Conservation (phyloP, 306 rosid species). For the Arachis hypogaea region DNA sequence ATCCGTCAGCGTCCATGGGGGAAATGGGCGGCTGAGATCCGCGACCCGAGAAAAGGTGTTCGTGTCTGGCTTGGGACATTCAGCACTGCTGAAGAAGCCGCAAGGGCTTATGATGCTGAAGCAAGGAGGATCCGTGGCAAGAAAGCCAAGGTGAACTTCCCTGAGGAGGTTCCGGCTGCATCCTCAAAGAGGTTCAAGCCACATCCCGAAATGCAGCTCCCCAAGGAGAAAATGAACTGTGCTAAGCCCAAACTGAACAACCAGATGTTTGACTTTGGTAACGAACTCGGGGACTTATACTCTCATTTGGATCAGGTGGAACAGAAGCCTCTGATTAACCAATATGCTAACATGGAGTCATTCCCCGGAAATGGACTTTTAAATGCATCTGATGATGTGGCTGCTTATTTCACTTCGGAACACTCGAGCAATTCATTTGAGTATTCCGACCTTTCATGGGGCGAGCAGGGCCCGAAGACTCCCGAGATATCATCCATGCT, state of each 20-base stretch:
- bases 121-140: slow-evolving; percentile 92
- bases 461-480: slow-evolving; percentile 71
- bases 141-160: slow-evolving; percentile 96
- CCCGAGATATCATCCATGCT: slow-evolving; percentile 86
- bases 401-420: slow-evolving; percentile 64
- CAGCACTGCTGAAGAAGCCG: slow-evolving; percentile 99
- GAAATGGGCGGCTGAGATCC: slow-evolving; percentile 99
- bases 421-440: slow-evolving; percentile 83
- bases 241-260: slow-evolving; percentile 53
- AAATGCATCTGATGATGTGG: slow-evolving; percentile 43
- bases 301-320: slow-evolving; percentile 60
- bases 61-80: slow-evolving; percentile 99
- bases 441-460: slow-evolving; percentile 74
- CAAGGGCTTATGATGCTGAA: slow-evolving; percentile 95
- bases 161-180: slow-evolving; percentile 58
- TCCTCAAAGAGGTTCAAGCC: slow-evolving; percentile 55
- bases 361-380: slow-evolving; percentile 46
- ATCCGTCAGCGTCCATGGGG: slow-evolving; percentile 99
- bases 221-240: slow-evolving; percentile 47
- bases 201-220: slow-evolving; percentile 42
- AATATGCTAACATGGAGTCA: slow-evolving; percentile 49
- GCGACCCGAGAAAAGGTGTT: slow-evolving; percentile 96
- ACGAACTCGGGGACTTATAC: slow-evolving; percentile 49
- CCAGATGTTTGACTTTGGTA: slow-evolving; percentile 46
- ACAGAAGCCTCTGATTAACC: slow-evolving; percentile 64